Percentiles rank a stretch among this genome's conserved stretches.
phyloP scores from a whole-genome alignment of 768 basidiomycete genomes.

The Lactifluus volemus region DNA sequence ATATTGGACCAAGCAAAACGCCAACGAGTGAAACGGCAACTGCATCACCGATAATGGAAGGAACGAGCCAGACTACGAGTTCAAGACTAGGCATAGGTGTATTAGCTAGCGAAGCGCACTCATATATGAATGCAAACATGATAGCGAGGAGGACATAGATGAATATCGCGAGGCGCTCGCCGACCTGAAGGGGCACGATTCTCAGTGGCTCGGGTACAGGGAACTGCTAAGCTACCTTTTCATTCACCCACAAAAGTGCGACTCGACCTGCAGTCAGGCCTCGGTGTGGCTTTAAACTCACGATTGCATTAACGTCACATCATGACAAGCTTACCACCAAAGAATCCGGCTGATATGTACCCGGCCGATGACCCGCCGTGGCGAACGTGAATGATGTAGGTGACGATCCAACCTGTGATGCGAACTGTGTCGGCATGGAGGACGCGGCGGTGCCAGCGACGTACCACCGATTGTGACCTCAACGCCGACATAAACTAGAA shows the following conservation, averaged over 20 bases:
- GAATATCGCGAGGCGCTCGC: conserved; percentile 31
- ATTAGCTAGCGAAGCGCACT: neutral
- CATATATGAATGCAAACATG: conserved; percentile 23
- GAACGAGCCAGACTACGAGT: conserved; percentile 49
- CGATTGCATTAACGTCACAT: neutral
- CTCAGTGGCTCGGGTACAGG: neutral
- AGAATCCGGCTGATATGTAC: conserved; percentile 44
- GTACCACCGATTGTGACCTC: conserved; percentile 31
- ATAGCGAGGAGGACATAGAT: conserved; percentile 31
- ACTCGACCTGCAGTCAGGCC: conserved; percentile 47
- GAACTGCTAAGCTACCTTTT: conserved; percentile 25
- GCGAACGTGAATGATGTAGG: conserved; percentile 38
- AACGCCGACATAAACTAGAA: conserved; percentile 37
- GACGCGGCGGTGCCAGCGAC: conserved; percentile 7
- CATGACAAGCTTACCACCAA: conserved; percentile 27
- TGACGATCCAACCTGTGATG: conserved; percentile 44
- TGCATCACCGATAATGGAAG: conserved; percentile 43
- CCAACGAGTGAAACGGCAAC: conserved; percentile 49
- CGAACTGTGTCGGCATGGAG: neutral
- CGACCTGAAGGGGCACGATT: conserved; percentile 23
- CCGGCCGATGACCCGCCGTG: conserved; percentile 40
- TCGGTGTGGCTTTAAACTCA: conserved; percentile 9
- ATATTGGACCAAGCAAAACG: conserved; percentile 40
- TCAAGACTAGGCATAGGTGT: conserved; percentile 33
- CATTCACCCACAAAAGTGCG: conserved; percentile 41